phyloP scores from a whole-genome alignment of 2,329 filamentous ascomycete genomes.

The Colletotrichum liaoningense region DNA sequence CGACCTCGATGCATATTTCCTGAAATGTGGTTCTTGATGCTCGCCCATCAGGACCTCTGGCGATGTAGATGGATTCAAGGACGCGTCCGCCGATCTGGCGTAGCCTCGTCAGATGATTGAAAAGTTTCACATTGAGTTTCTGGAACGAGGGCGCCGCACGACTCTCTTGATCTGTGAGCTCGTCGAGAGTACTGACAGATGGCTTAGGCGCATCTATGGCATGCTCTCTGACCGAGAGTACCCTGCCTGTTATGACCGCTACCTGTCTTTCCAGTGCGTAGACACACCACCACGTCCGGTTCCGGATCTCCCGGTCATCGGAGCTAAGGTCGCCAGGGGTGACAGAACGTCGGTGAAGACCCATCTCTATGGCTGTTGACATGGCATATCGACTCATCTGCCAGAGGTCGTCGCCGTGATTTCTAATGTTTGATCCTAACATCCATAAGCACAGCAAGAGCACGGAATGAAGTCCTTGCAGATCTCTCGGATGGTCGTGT shows the following conservation, averaged over 20 bases:
- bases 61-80: conserved; percentile 41
- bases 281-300: conserved; percentile 40
- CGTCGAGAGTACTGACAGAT: conserved; percentile 29
- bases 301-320: conserved; percentile 39
- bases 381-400: conserved; percentile 41
- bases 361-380: conserved; percentile 41
- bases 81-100: conserved; percentile 39
- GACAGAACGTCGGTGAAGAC: conserved; percentile 39
- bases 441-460: conserved; percentile 41
- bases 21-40: conserved; percentile 38
- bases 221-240: conserved; percentile 40
- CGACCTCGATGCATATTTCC: conserved; percentile 37
- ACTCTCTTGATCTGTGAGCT: conserved; percentile 29
- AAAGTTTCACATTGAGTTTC: conserved; percentile 30
- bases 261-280: conserved; percentile 40
- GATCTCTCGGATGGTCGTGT: conserved; percentile 37
- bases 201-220: conserved; percentile 39
- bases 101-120: conserved; percentile 33
- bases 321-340: conserved; percentile 35
- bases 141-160: conserved; percentile 31
- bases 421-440: conserved; percentile 36
- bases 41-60: conserved; percentile 37
- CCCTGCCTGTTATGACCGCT: conserved; percentile 39
- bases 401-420: conserved; percentile 41
- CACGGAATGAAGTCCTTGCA: conserved; percentile 38